phyloP scores from a whole-genome alignment of 495 filamentous ascomycete species.

The Aspergillus wentii region DNA sequence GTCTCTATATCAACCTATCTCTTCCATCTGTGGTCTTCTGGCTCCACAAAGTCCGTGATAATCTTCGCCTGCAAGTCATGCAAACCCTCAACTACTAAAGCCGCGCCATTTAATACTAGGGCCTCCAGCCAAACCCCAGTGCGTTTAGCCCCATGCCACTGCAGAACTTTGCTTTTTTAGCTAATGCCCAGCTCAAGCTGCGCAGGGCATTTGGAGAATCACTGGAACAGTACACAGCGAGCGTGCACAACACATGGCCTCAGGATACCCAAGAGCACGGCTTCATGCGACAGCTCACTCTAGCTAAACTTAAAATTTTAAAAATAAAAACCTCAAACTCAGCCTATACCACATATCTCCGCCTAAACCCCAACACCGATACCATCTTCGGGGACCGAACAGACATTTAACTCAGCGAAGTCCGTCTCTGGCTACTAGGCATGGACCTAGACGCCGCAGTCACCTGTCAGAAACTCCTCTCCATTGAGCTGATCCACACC shows the following conservation, averaged over 20 bases:
- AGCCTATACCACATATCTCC: too few species aligned
- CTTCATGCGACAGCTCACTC: too few species aligned
- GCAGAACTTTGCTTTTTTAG: neutral
- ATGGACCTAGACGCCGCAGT: too few species aligned
- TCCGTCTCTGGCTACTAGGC: too few species aligned
- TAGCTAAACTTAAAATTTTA: neutral
- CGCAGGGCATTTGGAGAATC: neutral
- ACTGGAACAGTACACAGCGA: neutral
- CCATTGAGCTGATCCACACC: too few species aligned
- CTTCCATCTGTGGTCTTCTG: constrained; percentile 3
- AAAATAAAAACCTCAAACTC: neutral
- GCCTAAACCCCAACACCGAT: too few species aligned
- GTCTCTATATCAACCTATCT: neutral
- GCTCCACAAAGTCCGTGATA: neutral
- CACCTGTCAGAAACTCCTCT: too few species aligned
- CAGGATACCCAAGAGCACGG: too few species aligned
- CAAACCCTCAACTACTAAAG: constrained; percentile 3
- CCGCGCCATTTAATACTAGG: constrained; percentile 3
- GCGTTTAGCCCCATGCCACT: neutral
- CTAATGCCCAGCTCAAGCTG: neutral
- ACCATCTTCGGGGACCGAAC: too few species aligned
- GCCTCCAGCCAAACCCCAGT: neutral
- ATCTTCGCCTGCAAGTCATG: constrained; percentile 1
- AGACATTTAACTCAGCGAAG: too few species aligned
- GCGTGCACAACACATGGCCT: too few species aligned